Percentiles rank a stretch among this genome's conserved stretches.
These are phyloP conservation scores for Grosmannia penicillata DNA, from an alignment of 2,329 filamentous ascomycete species.

Conservation along the genomic window DNA sequence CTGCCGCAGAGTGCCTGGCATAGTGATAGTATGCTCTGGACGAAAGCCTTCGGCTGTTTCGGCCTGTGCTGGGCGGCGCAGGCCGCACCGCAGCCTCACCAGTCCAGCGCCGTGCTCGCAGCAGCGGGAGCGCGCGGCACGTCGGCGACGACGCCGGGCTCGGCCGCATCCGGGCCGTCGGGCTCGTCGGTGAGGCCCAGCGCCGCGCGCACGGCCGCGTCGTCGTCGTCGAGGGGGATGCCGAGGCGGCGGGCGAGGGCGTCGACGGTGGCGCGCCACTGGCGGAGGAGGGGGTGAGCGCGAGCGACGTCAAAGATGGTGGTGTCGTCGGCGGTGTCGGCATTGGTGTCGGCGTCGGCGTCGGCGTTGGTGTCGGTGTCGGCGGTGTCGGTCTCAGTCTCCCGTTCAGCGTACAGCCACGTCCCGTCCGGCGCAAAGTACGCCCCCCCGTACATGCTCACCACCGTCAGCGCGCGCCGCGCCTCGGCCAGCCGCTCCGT, in stretches of 20 bases:
- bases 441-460: conserved; percentile 46
- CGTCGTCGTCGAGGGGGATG: conserved; percentile 5
- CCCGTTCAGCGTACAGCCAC: conserved; percentile 42
- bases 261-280: conserved; percentile 38
- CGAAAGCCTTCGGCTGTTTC: too few species aligned
- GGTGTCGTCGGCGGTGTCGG: conserved; percentile 25
- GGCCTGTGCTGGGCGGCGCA: not conserved
- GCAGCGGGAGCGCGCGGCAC: not conserved
- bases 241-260: conserved; percentile 20
- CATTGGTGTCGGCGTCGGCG: conserved; percentile 18
- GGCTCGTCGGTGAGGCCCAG: conserved; percentile 7
- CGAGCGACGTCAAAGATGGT: conserved; percentile 48
- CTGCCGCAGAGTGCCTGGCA: too few species aligned
- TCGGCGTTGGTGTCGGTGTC: conserved; percentile 13
- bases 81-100: not conserved
- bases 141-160: not conserved
- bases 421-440: conserved; percentile 58
- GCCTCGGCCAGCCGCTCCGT: conserved; percentile 32
- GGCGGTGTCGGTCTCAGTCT: conserved; percentile 12
- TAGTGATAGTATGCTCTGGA: too few species aligned
- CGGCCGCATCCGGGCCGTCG: not conserved
- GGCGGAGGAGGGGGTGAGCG: conserved; percentile 50
- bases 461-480: conserved; percentile 41
- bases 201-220: conserved; percentile 3
- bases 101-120: not conserved